Base-by-base conservation (phyloP, 2,329 filamentous ascomycete genomes). In the Aspergillus sp. region DNA sequence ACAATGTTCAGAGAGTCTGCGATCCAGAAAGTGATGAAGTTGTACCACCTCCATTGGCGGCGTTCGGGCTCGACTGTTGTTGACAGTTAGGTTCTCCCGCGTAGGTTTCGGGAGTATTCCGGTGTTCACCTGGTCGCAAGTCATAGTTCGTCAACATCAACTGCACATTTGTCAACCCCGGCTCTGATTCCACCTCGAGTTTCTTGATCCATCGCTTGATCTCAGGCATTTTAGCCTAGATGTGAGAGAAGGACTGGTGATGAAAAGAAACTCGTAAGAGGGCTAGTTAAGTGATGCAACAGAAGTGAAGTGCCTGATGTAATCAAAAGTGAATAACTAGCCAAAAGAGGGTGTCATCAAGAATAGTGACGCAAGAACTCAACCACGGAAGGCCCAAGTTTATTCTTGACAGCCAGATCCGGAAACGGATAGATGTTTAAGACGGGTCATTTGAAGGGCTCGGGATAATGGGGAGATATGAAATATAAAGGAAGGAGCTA, bases 1-100 rank as follows among this genome's bases (percentile, higher is more conserved):
- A 82, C 80, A 71, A 95, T 91, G 73, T 93, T 93, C 78, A 93
- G 91, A 0, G 86, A 89, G 75, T 93, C 90, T 31, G 90, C 88
- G 68, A 95, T 84, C 90, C 90, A 93, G 71, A 95, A 95, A 14
- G 86, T 90, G 41, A 96, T 89, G 71, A 92, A 96, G 74, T 96
- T 96, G 86, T 89, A 91, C 31, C 89, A 79, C 17, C 87, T 86
- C 92, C 93, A 97, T 83, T 90, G 85, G 55, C 93, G 86, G 57
- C 91, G 85, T 62, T 85, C 86, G 15, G 86, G 86, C 71, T 96
- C 91, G 52, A 97, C 91, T 68, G 86, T 80, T 71, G 17, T 80
- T 71, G 17, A 45, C 46, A 33, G 59, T 56, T 47, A 56, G 47
- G 55, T 52, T 50, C 48, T 19, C 51, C 33, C 53, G 14, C 33